phyloP scores from a whole-genome alignment of 2,329 filamentous ascomycete genomes.

The Arthrobotrys entomopaga region DNA sequence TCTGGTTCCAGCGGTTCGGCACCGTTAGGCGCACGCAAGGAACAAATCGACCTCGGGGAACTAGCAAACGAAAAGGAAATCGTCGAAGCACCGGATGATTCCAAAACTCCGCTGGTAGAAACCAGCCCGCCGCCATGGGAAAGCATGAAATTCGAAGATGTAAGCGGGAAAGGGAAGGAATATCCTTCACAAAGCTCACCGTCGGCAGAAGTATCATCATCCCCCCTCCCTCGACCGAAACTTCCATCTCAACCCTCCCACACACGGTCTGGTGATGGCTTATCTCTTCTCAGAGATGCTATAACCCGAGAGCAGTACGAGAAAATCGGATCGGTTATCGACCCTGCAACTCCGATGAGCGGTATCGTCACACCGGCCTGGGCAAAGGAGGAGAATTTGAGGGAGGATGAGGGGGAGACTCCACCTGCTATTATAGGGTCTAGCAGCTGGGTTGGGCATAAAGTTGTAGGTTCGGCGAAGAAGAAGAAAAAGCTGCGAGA shows the following conservation, averaged over 20 bases:
- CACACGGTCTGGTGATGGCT: constrained; percentile 12
- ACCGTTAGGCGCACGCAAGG: constrained; percentile 26
- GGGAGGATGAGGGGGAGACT: constrained; percentile 24
- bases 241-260: constrained; percentile 2
- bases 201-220: constrained; percentile 22
- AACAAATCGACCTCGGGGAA: constrained; percentile 34
- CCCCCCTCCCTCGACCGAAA: neutral
- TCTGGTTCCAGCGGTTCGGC: constrained; percentile 22
- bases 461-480: constrained; percentile 4
- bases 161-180: constrained; percentile 44
- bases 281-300: constrained; percentile 13
- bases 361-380: constrained; percentile 36
- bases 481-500: constrained; percentile 31
- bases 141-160: constrained; percentile 32
- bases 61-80: constrained; percentile 34
- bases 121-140: constrained; percentile 38
- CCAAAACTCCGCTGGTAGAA: constrained; percentile 22
- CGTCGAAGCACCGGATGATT: constrained; percentile 29
- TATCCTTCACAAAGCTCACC: constrained; percentile 16
- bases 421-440: constrained; percentile 32
- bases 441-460: constrained; percentile 17
- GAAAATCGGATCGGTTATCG: constrained; percentile 41
- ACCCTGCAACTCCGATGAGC: constrained; percentile 27
- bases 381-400: constrained; percentile 35
- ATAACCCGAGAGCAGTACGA: constrained; percentile 39